Evolutionary conservation across 768 basidiomycete species (phyloP), one percentile per base, ranked within the genome.

Genomic region (Boletus tomentosulus): DNA sequence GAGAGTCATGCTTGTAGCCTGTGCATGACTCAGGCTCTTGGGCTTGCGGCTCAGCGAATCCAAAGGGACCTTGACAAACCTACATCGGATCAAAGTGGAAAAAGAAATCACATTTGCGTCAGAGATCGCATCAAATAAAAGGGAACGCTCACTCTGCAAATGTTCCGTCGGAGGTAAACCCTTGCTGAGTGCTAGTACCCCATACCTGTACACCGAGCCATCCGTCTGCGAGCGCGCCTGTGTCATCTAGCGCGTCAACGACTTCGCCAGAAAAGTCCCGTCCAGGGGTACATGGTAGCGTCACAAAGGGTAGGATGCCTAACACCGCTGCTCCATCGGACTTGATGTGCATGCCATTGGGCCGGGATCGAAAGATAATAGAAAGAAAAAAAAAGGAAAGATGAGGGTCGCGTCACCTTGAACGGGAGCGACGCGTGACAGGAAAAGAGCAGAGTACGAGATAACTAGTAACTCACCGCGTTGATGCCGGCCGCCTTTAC

Each of bases 221-320:
- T 4, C 55, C 7, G 3, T 53, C 38, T 1, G 57, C 53, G 0
- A 57, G 31, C 5, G 50, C 41, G 8, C 69, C 70, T 2, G 54
- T 25, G 4, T 62, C 51, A 22, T 71, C 66, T 46, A 66, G 35
- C 1, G 68, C 71, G 30, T 71, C 68, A 10, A 67, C 63, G 31
- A 71, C 66, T 19, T 72, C 63, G 0, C 70, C 70, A 1, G 70
- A 72, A 35, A 73, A 73, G 39, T 71, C 70, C 39, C 71, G 54
- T 33, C 70, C 70, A 9, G 63, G 61, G 27, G 49, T 66, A 33
- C 70, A 71, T 1, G 71, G 70, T 12, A 60, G 49, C 0, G 71
- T 73, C 11, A 72, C 70, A 50, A 72, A 69, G 1, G 59, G 70
- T 15, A 71, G 48, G 16, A 47, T 56, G 15, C 70, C 67, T 43